A percentile compares a stretch with the other conserved stretches of the same genome.
These are phyloP conservation scores for Blastosporella zonata DNA, from an alignment of 1,284 basidiomycete species.

Conservation along the genomic window DNA sequence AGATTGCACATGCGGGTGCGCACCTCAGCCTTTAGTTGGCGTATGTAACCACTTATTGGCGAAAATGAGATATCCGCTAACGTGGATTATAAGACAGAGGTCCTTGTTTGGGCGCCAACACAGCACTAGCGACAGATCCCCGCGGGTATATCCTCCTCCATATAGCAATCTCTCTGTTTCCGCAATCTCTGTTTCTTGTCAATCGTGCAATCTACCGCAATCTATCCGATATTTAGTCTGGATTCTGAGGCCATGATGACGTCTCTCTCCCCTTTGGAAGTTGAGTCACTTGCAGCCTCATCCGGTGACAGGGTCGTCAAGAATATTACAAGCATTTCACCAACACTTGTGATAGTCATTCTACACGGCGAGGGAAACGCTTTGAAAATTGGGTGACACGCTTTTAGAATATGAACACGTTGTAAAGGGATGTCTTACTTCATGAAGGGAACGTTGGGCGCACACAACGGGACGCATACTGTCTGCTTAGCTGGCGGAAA, in stretches of 20 bases:
- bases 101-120: neutral
- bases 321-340: neutral
- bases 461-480: neutral
- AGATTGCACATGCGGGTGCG: neutral
- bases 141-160: conserved; percentile 5
- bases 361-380: no score
- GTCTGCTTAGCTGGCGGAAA: neutral
- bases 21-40: neutral
- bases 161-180: conserved; percentile 2
- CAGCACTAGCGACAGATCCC: neutral
- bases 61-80: neutral
- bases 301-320: neutral
- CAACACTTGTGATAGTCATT: no score
- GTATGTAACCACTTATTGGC: neutral
- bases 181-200: neutral
- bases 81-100: neutral
- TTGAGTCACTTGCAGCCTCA: neutral
- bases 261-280: neutral
- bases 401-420: neutral
- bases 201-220: conserved; percentile 19
- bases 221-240: conserved; percentile 23
- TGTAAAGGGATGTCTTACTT: neutral
- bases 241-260: neutral
- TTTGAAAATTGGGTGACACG: neutral
- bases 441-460: no score